A percentile compares a stretch with the other conserved stretches of the same genome.
Evolutionary conservation across 2,329 filamentous ascomycete species (phyloP).

Genomic region (Pseudogymnoascus sp.): DNA sequence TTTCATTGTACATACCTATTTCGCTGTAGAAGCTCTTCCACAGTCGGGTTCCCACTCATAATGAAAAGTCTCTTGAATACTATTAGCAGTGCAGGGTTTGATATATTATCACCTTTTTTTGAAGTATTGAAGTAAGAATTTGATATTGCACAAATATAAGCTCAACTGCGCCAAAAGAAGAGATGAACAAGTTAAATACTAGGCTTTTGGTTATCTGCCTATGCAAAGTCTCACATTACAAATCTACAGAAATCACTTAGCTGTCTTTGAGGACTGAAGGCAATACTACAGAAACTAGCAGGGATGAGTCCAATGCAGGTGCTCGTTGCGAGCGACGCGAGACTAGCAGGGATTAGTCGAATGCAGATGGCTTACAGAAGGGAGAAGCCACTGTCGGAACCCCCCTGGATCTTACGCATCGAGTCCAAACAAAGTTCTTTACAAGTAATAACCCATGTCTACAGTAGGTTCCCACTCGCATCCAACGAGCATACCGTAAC

Average conservation of each 20-base stretch:
- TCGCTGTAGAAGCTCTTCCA: neutral
- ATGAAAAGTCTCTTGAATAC: neutral
- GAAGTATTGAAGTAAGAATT: neutral
- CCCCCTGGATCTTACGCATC: neutral
- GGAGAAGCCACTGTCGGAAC: neutral
- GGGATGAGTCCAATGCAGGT: neutral
- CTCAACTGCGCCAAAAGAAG: neutral
- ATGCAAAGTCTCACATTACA: neutral
- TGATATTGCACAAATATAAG: neutral
- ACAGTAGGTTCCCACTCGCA: neutral
- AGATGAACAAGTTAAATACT: neutral
- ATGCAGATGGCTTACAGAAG: neutral
- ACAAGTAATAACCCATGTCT: neutral
- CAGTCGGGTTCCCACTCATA: neutral
- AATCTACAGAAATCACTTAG: neutral
- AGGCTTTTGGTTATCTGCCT: neutral
- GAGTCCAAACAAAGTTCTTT: neutral
- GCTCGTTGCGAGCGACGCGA: neutral
- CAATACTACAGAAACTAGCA: neutral
- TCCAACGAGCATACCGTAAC: neutral
- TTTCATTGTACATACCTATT: neutral
- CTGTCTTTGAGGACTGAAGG: neutral
- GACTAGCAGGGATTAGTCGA: neutral
- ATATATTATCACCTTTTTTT: neutral
- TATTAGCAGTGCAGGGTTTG: neutral